Evolutionary conservation across 2,329 filamentous ascomycete genomes (phyloP), one percentile per base, ranked within the genome.

Genomic region (Ophiostoma quercus): DNA sequence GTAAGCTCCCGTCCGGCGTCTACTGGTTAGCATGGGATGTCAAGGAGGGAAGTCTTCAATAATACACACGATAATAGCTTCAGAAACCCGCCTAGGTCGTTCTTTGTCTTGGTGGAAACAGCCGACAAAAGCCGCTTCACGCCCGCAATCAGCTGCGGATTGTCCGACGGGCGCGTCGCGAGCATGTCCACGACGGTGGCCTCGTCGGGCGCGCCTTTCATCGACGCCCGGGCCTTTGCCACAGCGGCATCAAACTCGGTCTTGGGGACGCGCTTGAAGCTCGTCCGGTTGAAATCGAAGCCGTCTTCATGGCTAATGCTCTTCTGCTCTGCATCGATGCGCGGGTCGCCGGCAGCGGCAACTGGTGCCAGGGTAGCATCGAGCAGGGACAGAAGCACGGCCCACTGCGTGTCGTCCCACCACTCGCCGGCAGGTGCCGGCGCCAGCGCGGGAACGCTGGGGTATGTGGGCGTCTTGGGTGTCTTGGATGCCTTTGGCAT

Each of bases 351-450:
- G 16, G 80, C 78, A 16, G 81, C 76, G 25, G 80, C 82, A 72
- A 91, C 81, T 25, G 87, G 83, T 2, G 89, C 88, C 41, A 92
- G 78, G 22, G 86, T 77, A n/a, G 83, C 84, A 73, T 88, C 86
- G 57, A 88, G 77, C 7, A 88, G 77, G 2, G 85, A 80, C 73
- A 83, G 80, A 60, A 88, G 75, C 1, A 84, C 82, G 54, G 80
- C 76, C 87, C 86, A 88, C 78, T 87, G 83, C 22, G 78, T 76
- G 67, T 80, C 78, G 57, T 77, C 79, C 73, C 84, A 82, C 75
- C 81, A 83, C 71, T 77, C 74, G 6, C 74, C 75, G 0, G 72
- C 11, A 5, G 73, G 72, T 1, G 72, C 69, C 32, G 69, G 67
- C 2, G 67, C 39, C 1, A 73, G 69, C 25, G 3, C 5, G 0